Conservation (phyloP, 345 rosid genomes). For the Mallotus nudiflorus region DNA sequence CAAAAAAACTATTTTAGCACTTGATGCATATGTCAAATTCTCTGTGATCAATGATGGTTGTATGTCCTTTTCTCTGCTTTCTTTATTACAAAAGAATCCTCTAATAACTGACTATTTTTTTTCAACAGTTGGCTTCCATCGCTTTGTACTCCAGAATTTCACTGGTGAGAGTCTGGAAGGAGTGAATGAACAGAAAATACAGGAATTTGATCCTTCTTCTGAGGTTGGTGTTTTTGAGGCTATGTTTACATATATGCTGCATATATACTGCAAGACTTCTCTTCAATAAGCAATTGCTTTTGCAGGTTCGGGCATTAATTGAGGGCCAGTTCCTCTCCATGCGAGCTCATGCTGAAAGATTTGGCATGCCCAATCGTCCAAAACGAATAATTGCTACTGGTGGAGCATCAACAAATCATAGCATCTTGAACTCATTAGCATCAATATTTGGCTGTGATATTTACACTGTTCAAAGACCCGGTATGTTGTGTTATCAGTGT, state of each 20-base stretch:
- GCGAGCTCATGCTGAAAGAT: constrained; percentile 86
- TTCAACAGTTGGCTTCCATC: constrained; percentile 77
- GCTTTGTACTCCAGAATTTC: constrained; percentile 63
- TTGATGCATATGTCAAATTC: background rate
- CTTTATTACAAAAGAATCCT: constrained; percentile 1
- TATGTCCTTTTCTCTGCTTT: background rate
- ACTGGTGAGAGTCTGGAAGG: constrained; percentile 42
- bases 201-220: constrained; percentile 78
- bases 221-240: constrained; percentile 52
- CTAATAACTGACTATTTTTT: constrained; percentile 9
- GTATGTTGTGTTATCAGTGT: constrained; percentile 37
- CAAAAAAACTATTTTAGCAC: background rate
- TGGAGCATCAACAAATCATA: constrained; percentile 81
- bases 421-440: constrained; percentile 60
- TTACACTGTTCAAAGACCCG: constrained; percentile 78
- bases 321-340: constrained; percentile 91
- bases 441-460: constrained; percentile 82
- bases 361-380: constrained; percentile 88
- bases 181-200: constrained; percentile 54
- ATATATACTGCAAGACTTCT: background rate
- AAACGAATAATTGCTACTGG: constrained; percentile 84
- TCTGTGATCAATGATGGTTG: background rate
- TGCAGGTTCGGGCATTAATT: constrained; percentile 77
- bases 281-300: constrained; percentile 3
- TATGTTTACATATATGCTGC: background rate